Evolutionary conservation across 2,329 filamentous ascomycete genomes (phyloP), one percentile per base, ranked within the genome.

Genomic region (Colletotrichum sp.): DNA sequence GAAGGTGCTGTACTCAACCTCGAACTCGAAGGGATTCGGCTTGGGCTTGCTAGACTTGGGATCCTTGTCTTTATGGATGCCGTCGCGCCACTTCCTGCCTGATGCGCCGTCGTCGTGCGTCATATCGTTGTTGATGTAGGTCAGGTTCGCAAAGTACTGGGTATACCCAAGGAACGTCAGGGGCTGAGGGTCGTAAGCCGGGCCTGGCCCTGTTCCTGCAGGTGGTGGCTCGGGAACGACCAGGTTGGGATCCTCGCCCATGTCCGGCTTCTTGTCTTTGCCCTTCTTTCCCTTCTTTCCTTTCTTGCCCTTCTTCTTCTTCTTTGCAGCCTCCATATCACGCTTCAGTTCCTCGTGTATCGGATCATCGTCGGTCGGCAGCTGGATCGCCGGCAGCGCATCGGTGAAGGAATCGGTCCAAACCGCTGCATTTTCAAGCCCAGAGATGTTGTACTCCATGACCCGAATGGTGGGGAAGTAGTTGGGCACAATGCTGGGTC

Each of bases 141-240:
- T 99, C n/a, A 99, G 87, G 83, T 99, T 99, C 77, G 96, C 96
- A 84, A 92, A 98, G 84, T 98, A 98, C 81, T 99, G 97, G 6
- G 92, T 95, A 84, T 95, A 98, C 7, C 95, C 92, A 5, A 94
- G 89, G 77, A 96, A 88, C 0, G 95, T 95, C 49, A 99, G 88
- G 0, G 95, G 88, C 82, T 99, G 97, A 9, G 94, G 92, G 25
- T 93, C 95, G 85, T 99, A 99, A 9, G 95, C 97, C 1, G 97
- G 97, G 1, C 97, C 97, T 0, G 96, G 96, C 8, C 92, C 92
- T 9, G 93, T 86, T 3, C 90, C 90, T 80, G 93, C 92, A 0
- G 95, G 91, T 3, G 97, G 97, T 2, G 93, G 91, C 1, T 92
- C 85, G 1, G 97, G 97, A 15, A 95, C 84, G 61, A 89, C 85